Conservation (phyloP, 2,329 filamentous ascomycete genomes). For the Fusarium nematophilum region DNA sequence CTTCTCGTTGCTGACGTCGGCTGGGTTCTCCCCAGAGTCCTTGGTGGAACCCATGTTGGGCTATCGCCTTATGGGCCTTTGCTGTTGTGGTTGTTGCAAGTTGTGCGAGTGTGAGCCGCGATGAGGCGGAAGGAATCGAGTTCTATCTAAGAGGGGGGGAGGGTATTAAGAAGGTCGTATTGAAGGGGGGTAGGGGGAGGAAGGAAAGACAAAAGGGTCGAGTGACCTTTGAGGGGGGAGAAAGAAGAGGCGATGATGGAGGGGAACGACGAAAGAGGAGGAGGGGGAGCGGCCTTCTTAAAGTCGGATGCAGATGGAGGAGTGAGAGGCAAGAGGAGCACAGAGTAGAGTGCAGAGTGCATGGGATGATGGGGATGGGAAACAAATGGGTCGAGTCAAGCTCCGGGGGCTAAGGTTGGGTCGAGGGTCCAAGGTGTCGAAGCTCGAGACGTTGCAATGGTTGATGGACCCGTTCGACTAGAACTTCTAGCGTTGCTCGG, state of each 20-base stretch:
- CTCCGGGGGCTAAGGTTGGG: conserved; percentile 7
- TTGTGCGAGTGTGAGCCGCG: background rate
- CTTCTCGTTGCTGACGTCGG: conserved; percentile 39
- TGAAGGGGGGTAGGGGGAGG: conserved; percentile 5
- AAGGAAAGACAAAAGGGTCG: conserved; percentile 28
- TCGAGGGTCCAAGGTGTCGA: conserved; percentile 18
- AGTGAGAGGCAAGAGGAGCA: conserved; percentile 4
- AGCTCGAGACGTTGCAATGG: conserved; percentile 20
- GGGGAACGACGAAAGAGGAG: conserved; percentile 1
- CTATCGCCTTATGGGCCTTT: conserved; percentile 12
- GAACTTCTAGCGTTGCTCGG: conserved; percentile 18
- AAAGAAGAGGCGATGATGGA: conserved; percentile 24
- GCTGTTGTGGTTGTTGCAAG: too few species aligned
- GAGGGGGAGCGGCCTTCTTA: conserved; percentile 34
- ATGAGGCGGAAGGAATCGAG: background rate
- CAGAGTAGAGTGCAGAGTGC: conserved; percentile 4
- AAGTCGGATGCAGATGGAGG: conserved; percentile 17
- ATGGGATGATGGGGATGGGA: conserved; percentile 19
- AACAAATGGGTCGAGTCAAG: conserved; percentile 11
- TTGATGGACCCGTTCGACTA: conserved; percentile 15
- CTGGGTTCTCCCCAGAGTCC: conserved; percentile 33
- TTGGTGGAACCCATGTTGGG: conserved; percentile 37
- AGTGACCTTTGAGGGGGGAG: conserved; percentile 28
- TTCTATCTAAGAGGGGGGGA: background rate
- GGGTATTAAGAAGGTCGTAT: background rate